Conservation (phyloP, 78 protist genomes). For the Dictyostelium purpureum region DNA sequence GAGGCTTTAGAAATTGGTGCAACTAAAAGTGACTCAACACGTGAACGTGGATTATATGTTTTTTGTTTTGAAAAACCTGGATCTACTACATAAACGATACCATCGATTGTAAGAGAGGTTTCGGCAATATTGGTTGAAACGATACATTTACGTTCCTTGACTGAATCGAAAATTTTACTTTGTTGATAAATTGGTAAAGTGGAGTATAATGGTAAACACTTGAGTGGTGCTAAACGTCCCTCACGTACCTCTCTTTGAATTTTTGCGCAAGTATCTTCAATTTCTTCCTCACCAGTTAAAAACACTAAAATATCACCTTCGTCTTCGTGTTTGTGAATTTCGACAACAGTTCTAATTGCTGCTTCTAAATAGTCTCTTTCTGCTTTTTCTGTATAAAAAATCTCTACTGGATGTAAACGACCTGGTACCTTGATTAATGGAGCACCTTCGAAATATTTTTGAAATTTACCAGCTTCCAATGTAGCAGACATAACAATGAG, state of each 20-base stretch:
- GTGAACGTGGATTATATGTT: slow-evolving; percentile 98
- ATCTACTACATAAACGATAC: slow-evolving; percentile 99
- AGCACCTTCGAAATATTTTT: slow-evolving; percentile 93
- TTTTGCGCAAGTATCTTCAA: slow-evolving; percentile 88
- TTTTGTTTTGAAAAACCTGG: slow-evolving; percentile 99
- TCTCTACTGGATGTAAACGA: slow-evolving; percentile 95
- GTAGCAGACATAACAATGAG: slow-evolving; percentile 99
- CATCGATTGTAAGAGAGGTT: slow-evolving; percentile 99
- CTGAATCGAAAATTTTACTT: slow-evolving; percentile 89
- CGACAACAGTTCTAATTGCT: slow-evolving; percentile 94
- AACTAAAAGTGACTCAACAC: slow-evolving; percentile 98
- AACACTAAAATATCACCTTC: slow-evolving; percentile 98
- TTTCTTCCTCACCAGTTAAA: slow-evolving; percentile 96
- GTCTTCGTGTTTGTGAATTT: slow-evolving; percentile 93
- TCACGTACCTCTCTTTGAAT: slow-evolving; percentile 20
- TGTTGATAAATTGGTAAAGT: slow-evolving; percentile 97
- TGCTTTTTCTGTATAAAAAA: slow-evolving; percentile 96
- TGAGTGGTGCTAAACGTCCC: neutral
- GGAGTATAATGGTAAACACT: slow-evolving; percentile 96
- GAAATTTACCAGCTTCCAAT: slow-evolving; percentile 98
- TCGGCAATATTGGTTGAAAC: slow-evolving; percentile 99
- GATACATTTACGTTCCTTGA: slow-evolving; percentile 93
- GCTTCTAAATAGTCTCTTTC: slow-evolving; percentile 98
- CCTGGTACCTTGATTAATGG: slow-evolving; percentile 88
- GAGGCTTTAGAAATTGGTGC: slow-evolving; percentile 98